A percentile compares a stretch with the other conserved stretches of the same genome.
phyloP scores from a whole-genome alignment of 805 yeast genomes.

The Priceomyces fermenticarens region DNA sequence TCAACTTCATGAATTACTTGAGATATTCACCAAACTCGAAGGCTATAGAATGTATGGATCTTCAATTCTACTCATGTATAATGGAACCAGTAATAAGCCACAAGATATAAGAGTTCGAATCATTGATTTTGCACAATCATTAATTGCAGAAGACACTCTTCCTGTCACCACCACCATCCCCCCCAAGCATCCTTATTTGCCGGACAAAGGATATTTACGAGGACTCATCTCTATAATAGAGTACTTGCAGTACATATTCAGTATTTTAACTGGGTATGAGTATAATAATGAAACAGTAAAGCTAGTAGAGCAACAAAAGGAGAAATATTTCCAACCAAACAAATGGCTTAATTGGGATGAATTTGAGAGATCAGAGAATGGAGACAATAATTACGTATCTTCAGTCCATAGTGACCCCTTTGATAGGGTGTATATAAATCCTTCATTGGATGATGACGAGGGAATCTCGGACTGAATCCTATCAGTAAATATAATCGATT shows the following conservation, averaged over 20 bases:
- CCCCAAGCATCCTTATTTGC: conserved; percentile 58
- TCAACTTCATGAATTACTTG: conserved; percentile 56
- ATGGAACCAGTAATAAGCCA: conserved; percentile 42
- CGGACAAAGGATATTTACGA: conserved; percentile 82
- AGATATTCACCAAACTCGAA: conserved; percentile 51
- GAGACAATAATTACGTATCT: neutral
- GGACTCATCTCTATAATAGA: conserved; percentile 74
- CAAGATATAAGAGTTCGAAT: conserved; percentile 53
- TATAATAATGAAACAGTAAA: conserved; percentile 7
- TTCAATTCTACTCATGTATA: conserved; percentile 84
- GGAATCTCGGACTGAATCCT: conserved; percentile 18
- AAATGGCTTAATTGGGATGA: conserved; percentile 16
- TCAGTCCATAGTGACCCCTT: too few species aligned
- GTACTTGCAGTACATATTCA: conserved; percentile 63
- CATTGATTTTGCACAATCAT: conserved; percentile 94
- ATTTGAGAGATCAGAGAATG: neutral
- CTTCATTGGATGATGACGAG: conserved; percentile 14
- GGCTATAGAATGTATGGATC: conserved; percentile 93
- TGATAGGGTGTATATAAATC: conserved; percentile 17
- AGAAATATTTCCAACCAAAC: conserved; percentile 9
- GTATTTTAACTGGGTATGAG: conserved; percentile 43
- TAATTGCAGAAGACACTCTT: conserved; percentile 55
- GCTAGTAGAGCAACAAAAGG: conserved; percentile 10
- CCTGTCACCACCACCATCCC: conserved; percentile 45
- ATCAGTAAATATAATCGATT: neutral